Base-by-base conservation (phyloP, 805 yeast species). In the Citeromyces matritensis region DNA sequence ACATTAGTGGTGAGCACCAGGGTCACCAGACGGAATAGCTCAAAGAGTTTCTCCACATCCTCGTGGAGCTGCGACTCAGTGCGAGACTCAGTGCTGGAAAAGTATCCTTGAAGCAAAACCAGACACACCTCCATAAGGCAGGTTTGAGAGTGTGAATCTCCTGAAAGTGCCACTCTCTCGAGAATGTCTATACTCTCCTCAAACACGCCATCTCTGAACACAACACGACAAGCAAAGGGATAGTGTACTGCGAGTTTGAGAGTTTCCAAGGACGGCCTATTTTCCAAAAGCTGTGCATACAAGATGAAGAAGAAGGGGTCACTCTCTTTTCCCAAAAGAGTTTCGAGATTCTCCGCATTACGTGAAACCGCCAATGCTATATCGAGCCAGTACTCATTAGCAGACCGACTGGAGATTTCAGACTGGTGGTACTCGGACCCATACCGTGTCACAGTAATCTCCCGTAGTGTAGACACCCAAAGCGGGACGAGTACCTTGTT, bases 211-310 rank as follows among this genome's bases (percentile, higher is more conserved):
- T 75, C 82, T 31, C 71, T 63, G 47, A 80, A 75, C 3, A 84
- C 53, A 12, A 74, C 55, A 6, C 66, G 60, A 8, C 77, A 65
- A 10, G 82, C 63, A 4, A 70, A 63, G n/a, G 15, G 29, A 26
- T 14, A 12, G 17, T 26, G 29, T 12, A 11, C 10, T 7, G 29
- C 8, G 17, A 26, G 17, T 15, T 26, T 26, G 11, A 15, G 13
- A 26, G 17, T 13, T 1, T 39, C 37, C 23, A 36, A 34, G 21
- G 49, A 51, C 17, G 51, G 51, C 9, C 38, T 35, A 27, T 78
- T 69, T 42, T 82, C 94, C 30, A 85, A 63, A 47, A 95, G 83
- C 41, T 82, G 80, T 8, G 95, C 81, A 53, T 79, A 81, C 26
- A 86, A 49, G 21, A 85, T 76, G 45, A 83, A 80, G 51, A 80